These are phyloP conservation scores for Taphrina confusa DNA, from an alignment of 1,139 yeast species.

Conservation along the genomic window DNA sequence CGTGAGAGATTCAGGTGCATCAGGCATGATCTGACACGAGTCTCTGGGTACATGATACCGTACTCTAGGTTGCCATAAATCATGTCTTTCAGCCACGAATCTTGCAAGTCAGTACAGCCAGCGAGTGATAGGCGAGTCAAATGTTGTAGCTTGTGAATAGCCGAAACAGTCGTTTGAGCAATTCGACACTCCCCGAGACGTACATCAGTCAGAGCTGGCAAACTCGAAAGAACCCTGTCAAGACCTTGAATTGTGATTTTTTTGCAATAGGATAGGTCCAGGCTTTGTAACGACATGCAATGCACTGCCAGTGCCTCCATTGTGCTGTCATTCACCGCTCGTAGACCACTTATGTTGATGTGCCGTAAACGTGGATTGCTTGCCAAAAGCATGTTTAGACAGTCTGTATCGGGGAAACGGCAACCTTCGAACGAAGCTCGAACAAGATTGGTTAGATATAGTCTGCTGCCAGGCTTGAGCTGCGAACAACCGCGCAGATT, in stretches of 20 bases:
- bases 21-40: conserved; percentile 16
- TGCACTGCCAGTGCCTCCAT: conserved; percentile 26
- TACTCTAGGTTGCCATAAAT: conserved; percentile 34
- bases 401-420: conserved; percentile 33
- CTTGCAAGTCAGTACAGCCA: conserved; percentile 35
- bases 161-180: conserved; percentile 6
- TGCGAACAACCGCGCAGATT: conserved; percentile 39
- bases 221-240: conserved; percentile 22
- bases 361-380: conserved; percentile 31
- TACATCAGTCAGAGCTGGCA: conserved; percentile 32
- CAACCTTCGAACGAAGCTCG: conserved; percentile 38
- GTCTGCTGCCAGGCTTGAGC: conserved; percentile 20
- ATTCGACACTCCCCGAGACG: conserved; percentile 28
- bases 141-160: conserved; percentile 26
- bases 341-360: conserved; percentile 34
- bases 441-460: conserved; percentile 34
- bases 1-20: conserved; percentile 35
- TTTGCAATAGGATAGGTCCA: conserved; percentile 38
- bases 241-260: conserved; percentile 33
- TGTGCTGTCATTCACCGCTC: conserved; percentile 35
- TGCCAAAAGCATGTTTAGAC: conserved; percentile 35
- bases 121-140: conserved; percentile 36
- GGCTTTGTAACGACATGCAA: conserved; percentile 34
- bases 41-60: conserved; percentile 17
- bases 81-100: conserved; percentile 34